These are phyloP conservation scores for Trifolium fragiferum DNA, from an alignment of 306 rosid genomes.

Conservation along the genomic window DNA sequence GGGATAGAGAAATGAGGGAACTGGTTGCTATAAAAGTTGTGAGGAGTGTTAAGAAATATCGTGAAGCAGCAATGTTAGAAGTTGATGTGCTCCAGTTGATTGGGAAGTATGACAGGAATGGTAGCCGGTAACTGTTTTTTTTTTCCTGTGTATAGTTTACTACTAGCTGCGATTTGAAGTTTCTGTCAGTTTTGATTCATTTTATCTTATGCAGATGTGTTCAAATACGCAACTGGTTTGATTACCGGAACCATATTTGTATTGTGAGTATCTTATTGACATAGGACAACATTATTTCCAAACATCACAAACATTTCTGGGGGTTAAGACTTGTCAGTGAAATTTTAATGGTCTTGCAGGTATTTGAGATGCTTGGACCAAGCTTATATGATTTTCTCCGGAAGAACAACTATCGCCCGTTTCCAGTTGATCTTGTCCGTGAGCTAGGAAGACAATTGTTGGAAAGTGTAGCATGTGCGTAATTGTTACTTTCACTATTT, in stretches of 20 bases:
- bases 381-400: conserved; percentile 34
- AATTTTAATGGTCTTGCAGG: conserved; percentile 15
- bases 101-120: conserved; percentile 26
- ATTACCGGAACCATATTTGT: conserved; percentile 30
- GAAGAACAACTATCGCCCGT: conserved; percentile 28
- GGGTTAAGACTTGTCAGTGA: background rate
- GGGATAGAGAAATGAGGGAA: conserved; percentile 32
- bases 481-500: conserved; percentile 1
- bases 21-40: conserved; percentile 30
- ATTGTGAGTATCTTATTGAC: conserved; percentile 26
- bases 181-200: background rate
- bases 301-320: conserved; percentile 1
- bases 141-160: background rate
- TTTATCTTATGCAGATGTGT: conserved; percentile 25
- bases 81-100: conserved; percentile 30
- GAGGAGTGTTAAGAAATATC: conserved; percentile 26
- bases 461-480: conserved; percentile 26
- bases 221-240: conserved; percentile 33
- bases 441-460: conserved; percentile 31
- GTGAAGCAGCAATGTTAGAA: conserved; percentile 26
- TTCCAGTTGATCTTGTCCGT: conserved; percentile 26
- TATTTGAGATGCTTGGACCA: conserved; percentile 36
- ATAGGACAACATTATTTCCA: background rate
- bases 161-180: background rate
- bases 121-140: conserved; percentile 6